Conservation (phyloP, 139 green algal species). For the Tetraselmis chui region DNA sequence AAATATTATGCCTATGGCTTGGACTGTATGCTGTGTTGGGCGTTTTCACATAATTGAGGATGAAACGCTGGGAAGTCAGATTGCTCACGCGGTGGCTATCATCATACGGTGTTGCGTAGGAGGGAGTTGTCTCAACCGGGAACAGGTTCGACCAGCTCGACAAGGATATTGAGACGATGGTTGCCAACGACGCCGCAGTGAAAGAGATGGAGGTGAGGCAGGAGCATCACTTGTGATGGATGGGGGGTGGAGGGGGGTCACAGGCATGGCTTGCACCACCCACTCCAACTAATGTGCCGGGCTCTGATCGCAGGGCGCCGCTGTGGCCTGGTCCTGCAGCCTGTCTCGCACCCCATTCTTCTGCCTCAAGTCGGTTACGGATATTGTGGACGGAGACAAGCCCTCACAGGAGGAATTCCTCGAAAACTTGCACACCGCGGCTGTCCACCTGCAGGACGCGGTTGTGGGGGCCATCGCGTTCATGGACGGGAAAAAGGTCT, state of each 20-base stretch:
- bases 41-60: too few species aligned
- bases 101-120: constrained; percentile 19
- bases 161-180: constrained; percentile 75
- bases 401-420: constrained; percentile 84
- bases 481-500: constrained; percentile 61
- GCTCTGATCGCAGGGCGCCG: constrained; percentile 50
- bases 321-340: constrained; percentile 61
- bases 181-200: constrained; percentile 46
- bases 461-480: constrained; percentile 46
- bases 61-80: too few species aligned
- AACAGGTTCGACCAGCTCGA: constrained; percentile 86
- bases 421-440: constrained; percentile 83
- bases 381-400: not conserved
- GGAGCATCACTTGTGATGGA: too few species aligned
- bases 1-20: too few species aligned
- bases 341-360: constrained; percentile 70
- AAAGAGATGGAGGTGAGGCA: constrained; percentile 92
- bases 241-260: too few species aligned
- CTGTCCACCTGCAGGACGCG: constrained; percentile 50
- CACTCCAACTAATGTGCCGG: too few species aligned
- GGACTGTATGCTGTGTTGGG: too few species aligned
- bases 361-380: constrained; percentile 61
- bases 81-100: too few species aligned
- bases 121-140: constrained; percentile 60
- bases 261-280: too few species aligned